Percentiles rank a stretch among this genome's conserved stretches.
Conservation (phyloP, 371 early-diverging fungal species). For the Zychaea mexicana region DNA sequence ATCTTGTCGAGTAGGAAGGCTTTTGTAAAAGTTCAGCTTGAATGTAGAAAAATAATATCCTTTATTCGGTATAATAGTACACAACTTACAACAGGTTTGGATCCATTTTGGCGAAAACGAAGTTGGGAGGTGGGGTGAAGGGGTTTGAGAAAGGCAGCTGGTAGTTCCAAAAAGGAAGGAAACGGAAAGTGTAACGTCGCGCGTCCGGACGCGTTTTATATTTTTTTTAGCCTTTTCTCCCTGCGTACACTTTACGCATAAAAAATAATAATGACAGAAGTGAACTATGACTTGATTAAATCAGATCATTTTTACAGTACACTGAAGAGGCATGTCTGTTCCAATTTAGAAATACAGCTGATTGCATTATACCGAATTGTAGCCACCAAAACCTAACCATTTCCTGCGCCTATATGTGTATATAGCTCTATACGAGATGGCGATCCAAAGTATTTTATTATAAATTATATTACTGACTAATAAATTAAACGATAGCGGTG, state of each 20-base stretch:
- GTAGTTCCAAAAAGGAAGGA: background rate
- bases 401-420: background rate
- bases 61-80: background rate
- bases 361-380: no score
- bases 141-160: background rate
- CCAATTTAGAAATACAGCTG: background rate
- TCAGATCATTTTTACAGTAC: background rate
- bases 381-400: no score
- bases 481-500: no score
- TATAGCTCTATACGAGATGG: slow-evolving; percentile 17
- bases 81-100: background rate
- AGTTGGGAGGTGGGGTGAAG: background rate
- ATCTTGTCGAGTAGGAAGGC: slow-evolving; percentile 19
- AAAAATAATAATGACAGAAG: slow-evolving; percentile 1
- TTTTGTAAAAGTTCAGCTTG: no score
- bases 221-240: background rate
- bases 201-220: background rate
- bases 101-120: background rate
- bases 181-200: background rate
- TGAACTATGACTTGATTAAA: slow-evolving; percentile 3
- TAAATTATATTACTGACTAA: background rate
- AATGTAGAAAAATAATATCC: background rate
- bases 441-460: slow-evolving; percentile 15
- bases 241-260: background rate
- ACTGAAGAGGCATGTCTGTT: slow-evolving; percentile 7